Evolutionary conservation across 2,329 filamentous ascomycete genomes (phyloP).

Genomic region (Neofusicoccum ribis): DNA sequence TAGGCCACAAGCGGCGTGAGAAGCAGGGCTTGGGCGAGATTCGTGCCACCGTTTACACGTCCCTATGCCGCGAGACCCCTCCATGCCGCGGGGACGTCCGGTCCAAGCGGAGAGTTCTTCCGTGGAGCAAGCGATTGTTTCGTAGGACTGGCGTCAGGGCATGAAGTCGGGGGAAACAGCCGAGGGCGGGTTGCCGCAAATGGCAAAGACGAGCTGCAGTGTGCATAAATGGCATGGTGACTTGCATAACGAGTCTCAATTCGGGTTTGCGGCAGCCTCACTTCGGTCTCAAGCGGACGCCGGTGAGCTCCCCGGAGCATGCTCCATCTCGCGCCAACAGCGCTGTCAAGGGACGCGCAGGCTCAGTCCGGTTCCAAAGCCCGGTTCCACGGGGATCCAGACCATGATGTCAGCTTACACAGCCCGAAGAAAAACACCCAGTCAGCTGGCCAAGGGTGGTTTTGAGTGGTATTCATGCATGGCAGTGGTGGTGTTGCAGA

Average conservation of each 20-base stretch:
- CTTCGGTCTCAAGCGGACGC: not conserved
- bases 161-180: not conserved
- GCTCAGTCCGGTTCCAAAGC: not conserved
- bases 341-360: not conserved
- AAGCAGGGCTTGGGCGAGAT: not conserved
- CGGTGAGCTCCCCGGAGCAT: not conserved
- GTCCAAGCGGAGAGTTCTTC: not conserved
- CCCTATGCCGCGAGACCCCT: not conserved
- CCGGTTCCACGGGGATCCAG: not conserved
- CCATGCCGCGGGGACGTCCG: not conserved
- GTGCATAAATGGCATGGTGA: not conserved
- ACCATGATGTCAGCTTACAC: conserved; percentile 2
- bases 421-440: not conserved
- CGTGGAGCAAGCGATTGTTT: not conserved
- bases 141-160: not conserved
- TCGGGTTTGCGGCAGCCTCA: not conserved
- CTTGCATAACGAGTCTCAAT: not conserved
- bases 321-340: not conserved
- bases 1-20: conserved; percentile 10
- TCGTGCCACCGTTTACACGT: not conserved
- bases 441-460: not conserved
- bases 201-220: not conserved
- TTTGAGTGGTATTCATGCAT: not conserved
- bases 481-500: not conserved
- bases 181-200: not conserved